Conservation (phyloP, 441 rosid genomes). For the Gossypium davidsonii region DNA sequence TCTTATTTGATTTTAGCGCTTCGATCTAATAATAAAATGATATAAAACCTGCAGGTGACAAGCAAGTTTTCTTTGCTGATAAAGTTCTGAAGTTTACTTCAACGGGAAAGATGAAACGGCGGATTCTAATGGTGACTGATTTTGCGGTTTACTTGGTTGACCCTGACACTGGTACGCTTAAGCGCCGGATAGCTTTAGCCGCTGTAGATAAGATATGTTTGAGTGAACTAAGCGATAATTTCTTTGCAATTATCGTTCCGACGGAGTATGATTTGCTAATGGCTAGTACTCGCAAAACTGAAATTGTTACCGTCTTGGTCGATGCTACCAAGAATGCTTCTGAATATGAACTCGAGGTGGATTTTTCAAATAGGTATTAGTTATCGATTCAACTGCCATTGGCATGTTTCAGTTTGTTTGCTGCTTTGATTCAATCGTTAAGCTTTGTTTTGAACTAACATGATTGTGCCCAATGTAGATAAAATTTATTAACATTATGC, state of each 20-base stretch:
- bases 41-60: conserved; percentile 47
- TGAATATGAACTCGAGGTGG: conserved; percentile 69
- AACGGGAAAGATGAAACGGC: conserved; percentile 78
- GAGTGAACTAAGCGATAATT: conserved; percentile 83
- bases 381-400: not conserved
- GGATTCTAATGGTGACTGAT: conserved; percentile 67
- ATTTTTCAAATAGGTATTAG: conserved; percentile 68
- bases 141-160: conserved; percentile 82
- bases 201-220: conserved; percentile 76
- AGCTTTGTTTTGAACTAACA: not conserved
- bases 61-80: conserved; percentile 69
- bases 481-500: not conserved
- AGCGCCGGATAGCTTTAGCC: conserved; percentile 68
- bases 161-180: conserved; percentile 66
- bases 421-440: conserved; percentile 2
- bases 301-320: conserved; percentile 69
- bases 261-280: conserved; percentile 87
- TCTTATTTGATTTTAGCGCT: not conserved
- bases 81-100: conserved; percentile 84
- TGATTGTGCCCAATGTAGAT: not conserved
- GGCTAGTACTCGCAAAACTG: conserved; percentile 90
- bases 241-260: conserved; percentile 77
- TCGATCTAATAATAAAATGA: too few relatives aligned
- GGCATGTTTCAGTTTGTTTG: not conserved
- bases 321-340: conserved; percentile 73